These are phyloP conservation scores for Stachybotrys echinatus DNA, from an alignment of 2,329 filamentous ascomycete species.

Conservation along the genomic window DNA sequence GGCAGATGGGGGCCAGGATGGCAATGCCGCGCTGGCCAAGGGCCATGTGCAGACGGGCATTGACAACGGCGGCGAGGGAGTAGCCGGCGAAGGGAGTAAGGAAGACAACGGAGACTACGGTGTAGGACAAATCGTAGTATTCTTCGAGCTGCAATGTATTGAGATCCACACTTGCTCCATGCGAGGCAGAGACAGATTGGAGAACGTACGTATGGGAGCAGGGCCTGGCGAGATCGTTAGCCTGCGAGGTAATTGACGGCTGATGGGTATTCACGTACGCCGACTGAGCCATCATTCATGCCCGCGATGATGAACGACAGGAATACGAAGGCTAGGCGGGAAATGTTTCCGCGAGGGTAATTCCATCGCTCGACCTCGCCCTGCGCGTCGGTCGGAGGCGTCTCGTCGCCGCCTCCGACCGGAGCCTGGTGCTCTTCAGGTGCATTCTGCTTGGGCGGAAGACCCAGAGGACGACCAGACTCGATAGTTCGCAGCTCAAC, in stretches of 20 bases:
- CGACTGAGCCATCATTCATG: slow-evolving; percentile 5
- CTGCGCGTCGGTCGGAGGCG: not conserved
- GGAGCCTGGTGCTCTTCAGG: not conserved
- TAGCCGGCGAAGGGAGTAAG: slow-evolving; percentile 61
- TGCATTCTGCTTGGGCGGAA: slow-evolving; percentile 1
- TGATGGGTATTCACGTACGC: not conserved
- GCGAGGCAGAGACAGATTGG: too few species aligned
- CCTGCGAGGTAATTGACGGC: not conserved
- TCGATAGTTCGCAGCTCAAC: not conserved
- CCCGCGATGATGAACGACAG: slow-evolving; percentile 4
- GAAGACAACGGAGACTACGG: slow-evolving; percentile 58
- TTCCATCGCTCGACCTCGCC: slow-evolving; percentile 4
- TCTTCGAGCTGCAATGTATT: slow-evolving; percentile 43
- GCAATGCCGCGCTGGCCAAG: slow-evolving; percentile 64
- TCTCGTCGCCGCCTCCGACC: not conserved
- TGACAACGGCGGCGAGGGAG: slow-evolving; percentile 53
- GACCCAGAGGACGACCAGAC: not conserved
- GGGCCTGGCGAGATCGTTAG: slow-evolving; percentile 17
- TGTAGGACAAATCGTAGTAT: slow-evolving; percentile 56
- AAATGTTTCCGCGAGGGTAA: not conserved
- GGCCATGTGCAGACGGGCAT: slow-evolving; percentile 53
- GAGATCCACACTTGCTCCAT: too few species aligned
- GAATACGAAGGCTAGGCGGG: slow-evolving; percentile 2
- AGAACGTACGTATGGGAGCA: slow-evolving; percentile 31
- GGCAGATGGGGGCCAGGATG: slow-evolving; percentile 54